Evolutionary conservation across 192 early-diverging fungal genomes (phyloP).

Genomic region (Backusella liffmaniae): DNA sequence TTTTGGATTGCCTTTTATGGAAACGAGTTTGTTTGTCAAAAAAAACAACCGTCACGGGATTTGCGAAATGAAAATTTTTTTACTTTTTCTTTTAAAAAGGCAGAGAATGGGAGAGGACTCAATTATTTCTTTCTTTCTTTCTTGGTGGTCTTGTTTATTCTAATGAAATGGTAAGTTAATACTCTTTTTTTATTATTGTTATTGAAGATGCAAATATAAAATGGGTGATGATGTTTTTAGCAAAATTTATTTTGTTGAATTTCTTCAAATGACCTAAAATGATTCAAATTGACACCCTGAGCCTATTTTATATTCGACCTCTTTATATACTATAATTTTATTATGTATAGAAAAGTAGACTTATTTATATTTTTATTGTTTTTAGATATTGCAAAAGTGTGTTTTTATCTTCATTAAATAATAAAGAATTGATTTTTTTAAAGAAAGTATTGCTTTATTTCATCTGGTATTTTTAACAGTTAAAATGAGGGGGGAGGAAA

Average conservation of each 20-base stretch:
- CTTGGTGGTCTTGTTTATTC: background rate
- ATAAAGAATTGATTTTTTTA: background rate
- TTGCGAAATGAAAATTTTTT: background rate
- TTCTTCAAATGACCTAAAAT: conserved; percentile 18
- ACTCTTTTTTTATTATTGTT: background rate
- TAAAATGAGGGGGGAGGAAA: background rate
- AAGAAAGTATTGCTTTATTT: too few relatives aligned
- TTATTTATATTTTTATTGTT: background rate
- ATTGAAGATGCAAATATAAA: background rate
- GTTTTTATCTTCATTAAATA: background rate
- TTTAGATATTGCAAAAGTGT: background rate
- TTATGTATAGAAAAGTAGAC: background rate
- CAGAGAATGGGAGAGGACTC: background rate
- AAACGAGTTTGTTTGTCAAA: background rate
- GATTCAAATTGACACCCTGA: conserved; percentile 22
- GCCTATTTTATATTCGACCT: background rate
- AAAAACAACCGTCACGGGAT: background rate
- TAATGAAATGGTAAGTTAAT: background rate
- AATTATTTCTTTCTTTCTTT: background rate
- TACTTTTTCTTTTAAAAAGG: background rate
- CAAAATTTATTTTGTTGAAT: conserved; percentile 20
- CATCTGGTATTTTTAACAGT: background rate
- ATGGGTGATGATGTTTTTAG: conserved; percentile 13
- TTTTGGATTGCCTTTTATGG: background rate
- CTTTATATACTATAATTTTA: background rate